Percentiles rank a stretch among this genome's conserved stretches.
Evolutionary conservation across 176 grass and related monocot genomes (phyloP).

Genomic region (Cenchrus purpureus): DNA sequence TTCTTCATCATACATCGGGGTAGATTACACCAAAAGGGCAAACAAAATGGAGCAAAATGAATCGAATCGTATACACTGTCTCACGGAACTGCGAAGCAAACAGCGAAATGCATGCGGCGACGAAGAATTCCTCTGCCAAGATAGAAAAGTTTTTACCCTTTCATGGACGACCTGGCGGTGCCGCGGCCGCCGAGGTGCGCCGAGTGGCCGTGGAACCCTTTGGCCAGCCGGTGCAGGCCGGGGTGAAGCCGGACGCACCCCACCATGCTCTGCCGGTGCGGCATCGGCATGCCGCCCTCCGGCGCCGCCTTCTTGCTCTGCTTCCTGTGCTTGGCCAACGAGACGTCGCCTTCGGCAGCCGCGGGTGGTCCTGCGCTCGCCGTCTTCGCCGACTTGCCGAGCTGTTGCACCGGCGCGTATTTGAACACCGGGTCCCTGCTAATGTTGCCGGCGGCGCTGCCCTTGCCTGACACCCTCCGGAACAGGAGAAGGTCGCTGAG

Average conservation of each 20-base stretch:
- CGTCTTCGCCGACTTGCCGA: conserved; percentile 35
- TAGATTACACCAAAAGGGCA: conserved; percentile 2
- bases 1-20: not conserved
- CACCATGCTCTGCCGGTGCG: conserved; percentile 44
- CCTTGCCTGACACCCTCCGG: conserved; percentile 60
- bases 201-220: conserved; percentile 50
- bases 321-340: conserved; percentile 41
- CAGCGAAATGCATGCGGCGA: not conserved
- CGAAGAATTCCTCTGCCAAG: not conserved
- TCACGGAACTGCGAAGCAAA: not conserved
- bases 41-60: not conserved
- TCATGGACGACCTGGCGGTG: conserved; percentile 33
- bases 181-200: conserved; percentile 52
- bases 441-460: conserved; percentile 22
- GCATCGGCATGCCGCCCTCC: conserved; percentile 5
- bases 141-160: conserved; percentile 13
- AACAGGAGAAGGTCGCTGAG: conserved; percentile 89
- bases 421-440: conserved; percentile 71
- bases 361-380: not conserved
- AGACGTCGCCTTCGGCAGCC: conserved; percentile 31
- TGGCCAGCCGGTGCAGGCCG: conserved; percentile 56
- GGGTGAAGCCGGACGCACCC: conserved; percentile 71
- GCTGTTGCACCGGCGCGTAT: conserved; percentile 49
- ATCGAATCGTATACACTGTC: conserved; percentile 40
- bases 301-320: conserved; percentile 47